Percentiles rank a stretch among this genome's conserved stretches.
phyloP scores from a whole-genome alignment of 148 eudicot genomes.

The Nepenthes gracilis region DNA sequence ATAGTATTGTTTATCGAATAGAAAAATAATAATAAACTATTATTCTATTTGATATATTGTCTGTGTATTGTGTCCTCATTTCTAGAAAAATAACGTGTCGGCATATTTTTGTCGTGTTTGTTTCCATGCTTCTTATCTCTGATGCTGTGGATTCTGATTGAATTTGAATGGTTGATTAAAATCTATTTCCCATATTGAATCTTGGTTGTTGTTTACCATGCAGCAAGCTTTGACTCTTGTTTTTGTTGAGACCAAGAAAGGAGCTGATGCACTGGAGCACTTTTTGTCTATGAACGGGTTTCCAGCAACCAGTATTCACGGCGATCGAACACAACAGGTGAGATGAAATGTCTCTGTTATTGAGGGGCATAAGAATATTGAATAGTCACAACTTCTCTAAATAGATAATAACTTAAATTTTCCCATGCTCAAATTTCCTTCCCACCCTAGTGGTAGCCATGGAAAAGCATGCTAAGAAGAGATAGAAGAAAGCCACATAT shows the following conservation, averaged over 20 bases:
- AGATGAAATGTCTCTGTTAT: not conserved
- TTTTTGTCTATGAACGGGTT: constrained; percentile 68
- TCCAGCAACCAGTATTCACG: constrained; percentile 82
- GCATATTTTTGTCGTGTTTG: no score
- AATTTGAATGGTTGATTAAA: not conserved
- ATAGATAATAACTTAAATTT: not conserved
- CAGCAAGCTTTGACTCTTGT: constrained; percentile 77
- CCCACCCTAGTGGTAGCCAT: no score
- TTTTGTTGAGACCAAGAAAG: constrained; percentile 80
- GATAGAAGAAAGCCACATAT: no score
- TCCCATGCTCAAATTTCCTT: not conserved
- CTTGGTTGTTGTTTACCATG: constrained; percentile 5
- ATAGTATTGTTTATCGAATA: no score
- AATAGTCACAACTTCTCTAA: not conserved
- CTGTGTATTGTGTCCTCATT: no score
- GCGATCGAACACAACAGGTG: constrained; percentile 83
- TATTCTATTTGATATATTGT: no score
- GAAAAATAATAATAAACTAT: no score
- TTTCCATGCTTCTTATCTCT: no score
- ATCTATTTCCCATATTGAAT: not conserved
- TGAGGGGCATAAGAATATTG: not conserved
- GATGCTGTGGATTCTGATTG: not conserved
- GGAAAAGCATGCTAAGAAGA: no score
- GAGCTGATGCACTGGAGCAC: constrained; percentile 70
- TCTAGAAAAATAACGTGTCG: no score